These are phyloP conservation scores for Penicillium palitans DNA, from an alignment of 2,329 filamentous ascomycete species.

Conservation along the genomic window DNA sequence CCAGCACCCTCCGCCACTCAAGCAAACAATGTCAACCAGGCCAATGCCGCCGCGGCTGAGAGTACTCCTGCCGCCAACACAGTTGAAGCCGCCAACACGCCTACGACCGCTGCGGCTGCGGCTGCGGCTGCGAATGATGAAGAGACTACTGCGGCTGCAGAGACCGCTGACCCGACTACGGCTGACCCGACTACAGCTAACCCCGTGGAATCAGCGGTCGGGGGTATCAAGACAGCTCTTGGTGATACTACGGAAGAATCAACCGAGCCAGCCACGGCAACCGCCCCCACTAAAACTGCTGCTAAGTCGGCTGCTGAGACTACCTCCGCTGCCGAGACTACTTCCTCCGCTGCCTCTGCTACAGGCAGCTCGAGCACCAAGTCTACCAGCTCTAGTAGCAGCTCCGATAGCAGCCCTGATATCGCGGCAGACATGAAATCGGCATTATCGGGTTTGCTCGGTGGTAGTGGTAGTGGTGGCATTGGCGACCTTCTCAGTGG, in stretches of 20 bases:
- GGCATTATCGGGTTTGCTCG: slow-evolving; percentile 4
- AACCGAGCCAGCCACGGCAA: neutral
- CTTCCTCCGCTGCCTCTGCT: slow-evolving; percentile 5
- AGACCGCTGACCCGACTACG: neutral
- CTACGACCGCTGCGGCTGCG: neutral
- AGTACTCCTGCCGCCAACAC: neutral
- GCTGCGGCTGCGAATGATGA: slow-evolving; percentile 6
- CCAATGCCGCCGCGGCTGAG: neutral
- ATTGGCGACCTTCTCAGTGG: slow-evolving; percentile 6
- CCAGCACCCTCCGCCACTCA: slow-evolving; percentile 3
- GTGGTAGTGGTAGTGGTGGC: slow-evolving; percentile 1
- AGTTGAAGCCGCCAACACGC: no score
- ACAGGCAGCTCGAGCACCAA: slow-evolving; percentile 8
- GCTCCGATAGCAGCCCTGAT: neutral
- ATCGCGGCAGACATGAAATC: slow-evolving; percentile 9
- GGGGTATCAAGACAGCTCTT: slow-evolving; percentile 5
- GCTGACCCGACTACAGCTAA: slow-evolving; percentile 4
- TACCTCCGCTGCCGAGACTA: neutral
- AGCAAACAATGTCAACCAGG: slow-evolving; percentile 13
- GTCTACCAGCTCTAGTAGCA: slow-evolving; percentile 6
- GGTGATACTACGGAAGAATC: neutral
- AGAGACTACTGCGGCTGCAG: slow-evolving; percentile 3
- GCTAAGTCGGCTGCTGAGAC: slow-evolving; percentile 5
- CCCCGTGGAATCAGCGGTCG: slow-evolving; percentile 8
- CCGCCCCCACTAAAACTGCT: neutral